Evolutionary conservation across 345 rosid genomes (phyloP), one percentile per base, ranked within the genome.

Genomic region (Mallotus nudiflorus): DNA sequence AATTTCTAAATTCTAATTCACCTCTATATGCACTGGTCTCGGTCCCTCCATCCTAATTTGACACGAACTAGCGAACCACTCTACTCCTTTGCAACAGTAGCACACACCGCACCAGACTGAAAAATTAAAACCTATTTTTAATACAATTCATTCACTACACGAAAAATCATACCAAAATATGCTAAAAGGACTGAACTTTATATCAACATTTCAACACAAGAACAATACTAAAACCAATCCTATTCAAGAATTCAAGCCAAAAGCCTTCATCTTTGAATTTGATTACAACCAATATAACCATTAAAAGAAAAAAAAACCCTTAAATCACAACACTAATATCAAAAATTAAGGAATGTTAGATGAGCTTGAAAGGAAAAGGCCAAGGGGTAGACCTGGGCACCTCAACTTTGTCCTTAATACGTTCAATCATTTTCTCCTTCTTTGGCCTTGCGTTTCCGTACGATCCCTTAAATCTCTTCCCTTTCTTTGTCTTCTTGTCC

Each of bases 301-400:
- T n/a, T n/a, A n/a, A n/a, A n/a, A n/a, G n/a, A n/a, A n/a, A n/a
- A n/a, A 18, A 4, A n/a, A 49, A 60, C 19, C 48, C 50, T 40
- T 37, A 60, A 60, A 60, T 16, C 33, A 16, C 42, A 33, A 33
- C 22, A 33, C 11, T 45, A 44, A 46, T 9, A 57, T 42, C 0
- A 44, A 57, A 18, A 50, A 2, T 9, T 28, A 48, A 31, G 52
- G 60, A 66, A 15, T 57, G 51, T 82, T 78, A 95, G 70, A 92
- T 89, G 85, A 95, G 92, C 87, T 90, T 95, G 88, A 95, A 96
- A 74, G 97, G 97, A 35, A 92, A 96, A 78, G 98, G 99, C 99
- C 97, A 96, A 45, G 99, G 98, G 59, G 97, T 96, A 42, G 98
- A 92, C 88, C 94, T 91, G 80, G 98, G 99, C 35, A 92, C 85